Evolutionary conservation across 2,329 filamentous ascomycete genomes (phyloP).

Genomic region (Fusarium annulatum): DNA sequence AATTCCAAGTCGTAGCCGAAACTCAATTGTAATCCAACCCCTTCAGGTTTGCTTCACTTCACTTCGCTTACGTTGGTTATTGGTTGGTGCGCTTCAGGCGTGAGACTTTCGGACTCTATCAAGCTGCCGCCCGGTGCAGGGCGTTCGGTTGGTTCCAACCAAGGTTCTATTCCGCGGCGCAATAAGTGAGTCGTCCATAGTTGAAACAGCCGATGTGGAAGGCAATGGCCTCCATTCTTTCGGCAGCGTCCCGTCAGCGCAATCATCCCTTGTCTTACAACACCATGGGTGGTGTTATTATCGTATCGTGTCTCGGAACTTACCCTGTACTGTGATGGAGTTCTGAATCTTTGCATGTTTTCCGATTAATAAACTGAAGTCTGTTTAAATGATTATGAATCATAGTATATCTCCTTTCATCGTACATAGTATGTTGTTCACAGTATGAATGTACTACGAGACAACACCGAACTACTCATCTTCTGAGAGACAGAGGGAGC

Average conservation of each 20-base stretch:
- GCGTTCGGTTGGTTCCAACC: background rate
- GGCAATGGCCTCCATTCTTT: background rate
- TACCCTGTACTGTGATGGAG: background rate
- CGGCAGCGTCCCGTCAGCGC: no score
- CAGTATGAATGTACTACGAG: background rate
- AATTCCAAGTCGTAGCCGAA: background rate
- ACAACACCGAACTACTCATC: background rate
- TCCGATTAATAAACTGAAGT: background rate
- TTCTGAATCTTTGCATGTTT: background rate
- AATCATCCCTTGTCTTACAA: background rate
- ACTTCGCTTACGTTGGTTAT: background rate
- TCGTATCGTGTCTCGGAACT: background rate
- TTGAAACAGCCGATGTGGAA: slow-evolving; percentile 9
- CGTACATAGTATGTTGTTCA: background rate
- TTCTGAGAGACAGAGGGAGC: background rate
- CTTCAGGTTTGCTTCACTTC: background rate
- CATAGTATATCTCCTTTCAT: background rate
- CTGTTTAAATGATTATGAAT: background rate
- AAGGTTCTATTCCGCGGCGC: background rate
- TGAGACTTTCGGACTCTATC: background rate
- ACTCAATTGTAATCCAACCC: background rate
- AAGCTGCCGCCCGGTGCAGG: background rate
- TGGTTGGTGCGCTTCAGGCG: slow-evolving; percentile 2
- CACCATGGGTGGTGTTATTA: background rate
- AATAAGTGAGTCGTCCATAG: background rate